Evolutionary conservation across 1,139 yeast species (phyloP).

Genomic region (Yamadazyma jaroonii): DNA sequence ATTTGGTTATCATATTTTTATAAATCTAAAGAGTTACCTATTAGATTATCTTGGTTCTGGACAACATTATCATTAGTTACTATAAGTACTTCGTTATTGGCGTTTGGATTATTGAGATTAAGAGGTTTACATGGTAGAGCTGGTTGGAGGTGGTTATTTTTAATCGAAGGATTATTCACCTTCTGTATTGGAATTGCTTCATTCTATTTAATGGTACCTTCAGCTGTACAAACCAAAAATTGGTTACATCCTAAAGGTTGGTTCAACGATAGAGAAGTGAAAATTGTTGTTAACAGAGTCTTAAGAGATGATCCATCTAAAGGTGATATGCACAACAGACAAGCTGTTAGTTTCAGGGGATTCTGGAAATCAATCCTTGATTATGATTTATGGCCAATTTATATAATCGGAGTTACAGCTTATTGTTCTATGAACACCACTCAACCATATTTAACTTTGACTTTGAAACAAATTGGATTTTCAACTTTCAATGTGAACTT

Average conservation of each 20-base stretch:
- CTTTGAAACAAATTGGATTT: conserved; percentile 53
- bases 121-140: conserved; percentile 24
- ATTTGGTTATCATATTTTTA: conserved; percentile 33
- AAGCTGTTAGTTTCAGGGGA: conserved; percentile 43
- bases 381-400: conserved; percentile 60
- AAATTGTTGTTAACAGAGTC: conserved; percentile 59
- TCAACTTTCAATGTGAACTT: conserved; percentile 53
- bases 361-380: conserved; percentile 44
- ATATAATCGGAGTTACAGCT: conserved; percentile 46
- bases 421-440: conserved; percentile 44
- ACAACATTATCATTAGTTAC: conserved; percentile 25
- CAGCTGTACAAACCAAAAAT: conserved; percentile 53
- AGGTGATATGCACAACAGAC: conserved; percentile 67
- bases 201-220: conserved; percentile 58
- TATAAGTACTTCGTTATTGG: conserved; percentile 24
- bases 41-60: conserved; percentile 26
- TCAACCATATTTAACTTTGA: conserved; percentile 48
- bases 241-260: conserved; percentile 56
- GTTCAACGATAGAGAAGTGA: conserved; percentile 62
- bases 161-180: conserved; percentile 62
- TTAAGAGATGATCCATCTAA: conserved; percentile 68
- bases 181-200: conserved; percentile 51
- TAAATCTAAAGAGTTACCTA: conserved; percentile 23
- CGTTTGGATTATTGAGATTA: conserved; percentile 29
- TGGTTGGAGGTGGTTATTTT: conserved; percentile 68